Conservation (phyloP, 106 monocot genomes). For the Dendrobium huoshanense region DNA sequence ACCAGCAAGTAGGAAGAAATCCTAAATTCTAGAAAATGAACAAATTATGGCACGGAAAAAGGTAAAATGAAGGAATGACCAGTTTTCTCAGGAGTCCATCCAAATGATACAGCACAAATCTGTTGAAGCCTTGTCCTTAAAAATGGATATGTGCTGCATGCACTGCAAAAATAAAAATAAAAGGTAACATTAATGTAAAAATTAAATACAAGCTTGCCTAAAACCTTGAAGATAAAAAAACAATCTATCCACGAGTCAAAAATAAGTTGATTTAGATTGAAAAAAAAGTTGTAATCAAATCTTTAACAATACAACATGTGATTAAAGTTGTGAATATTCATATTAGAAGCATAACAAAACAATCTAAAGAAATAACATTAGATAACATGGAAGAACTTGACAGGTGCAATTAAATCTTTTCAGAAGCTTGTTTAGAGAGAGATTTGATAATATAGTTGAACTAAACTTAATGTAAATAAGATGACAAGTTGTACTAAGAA, state of each 20-base stretch:
- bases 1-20: neutral
- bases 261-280: too few species aligned
- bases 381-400: too few species aligned
- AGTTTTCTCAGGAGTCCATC: slow-evolving; percentile 72
- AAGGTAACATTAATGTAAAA: neutral
- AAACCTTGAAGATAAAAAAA: neutral
- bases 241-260: neutral
- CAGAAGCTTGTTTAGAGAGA: neutral
- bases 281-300: too few species aligned
- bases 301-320: too few species aligned
- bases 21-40: neutral
- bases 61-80: slow-evolving; percentile 18
- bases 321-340: too few species aligned
- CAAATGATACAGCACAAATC: slow-evolving; percentile 57
- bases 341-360: neutral
- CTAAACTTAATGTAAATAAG: neutral
- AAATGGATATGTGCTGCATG: slow-evolving; percentile 40
- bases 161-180: slow-evolving; percentile 28
- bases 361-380: neutral
- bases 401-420: too few species aligned
- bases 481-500: neutral
- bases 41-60: neutral
- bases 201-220: neutral
- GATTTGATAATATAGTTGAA: neutral
- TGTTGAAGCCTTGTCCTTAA: slow-evolving; percentile 48